Evolutionary conservation across 139 green algal species (phyloP).

Genomic region (Chlorella sp.): DNA sequence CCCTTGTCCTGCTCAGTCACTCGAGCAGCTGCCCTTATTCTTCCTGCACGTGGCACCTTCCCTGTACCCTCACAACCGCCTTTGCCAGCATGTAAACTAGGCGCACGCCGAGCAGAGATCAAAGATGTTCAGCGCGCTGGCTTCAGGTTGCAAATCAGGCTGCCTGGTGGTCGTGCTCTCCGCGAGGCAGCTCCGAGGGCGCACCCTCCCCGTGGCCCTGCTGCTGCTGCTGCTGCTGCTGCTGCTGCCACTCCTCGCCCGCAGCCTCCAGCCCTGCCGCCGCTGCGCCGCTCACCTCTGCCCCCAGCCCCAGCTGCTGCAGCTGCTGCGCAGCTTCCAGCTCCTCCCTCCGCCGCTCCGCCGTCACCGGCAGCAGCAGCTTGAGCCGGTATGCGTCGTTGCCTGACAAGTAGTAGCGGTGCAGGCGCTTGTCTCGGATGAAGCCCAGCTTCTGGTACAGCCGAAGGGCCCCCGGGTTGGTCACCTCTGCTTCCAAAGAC

Average conservation of each 20-base stretch:
- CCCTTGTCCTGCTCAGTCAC: not conserved
- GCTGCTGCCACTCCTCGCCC: not conserved
- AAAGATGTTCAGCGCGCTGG: not conserved
- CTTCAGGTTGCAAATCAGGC: not conserved
- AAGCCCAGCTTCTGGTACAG: slow-evolving; percentile 98
- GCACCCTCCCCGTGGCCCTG: not conserved
- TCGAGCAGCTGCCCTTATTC: no score
- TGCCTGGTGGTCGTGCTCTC: not conserved
- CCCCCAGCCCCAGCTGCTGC: slow-evolving; percentile 15
- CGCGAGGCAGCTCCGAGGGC: not conserved
- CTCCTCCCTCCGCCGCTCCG: not conserved
- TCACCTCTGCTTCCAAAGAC: slow-evolving; percentile 95
- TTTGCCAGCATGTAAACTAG: not conserved
- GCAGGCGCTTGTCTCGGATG: slow-evolving; percentile 95
- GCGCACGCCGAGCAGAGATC: not conserved
- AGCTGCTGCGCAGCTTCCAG: slow-evolving; percentile 33
- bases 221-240: not conserved
- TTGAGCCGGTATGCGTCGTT: slow-evolving; percentile 96
- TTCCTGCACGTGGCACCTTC: no score
- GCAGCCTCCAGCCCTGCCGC: not conserved
- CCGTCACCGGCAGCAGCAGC: slow-evolving; percentile 82
- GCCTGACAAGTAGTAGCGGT: slow-evolving; percentile 97
- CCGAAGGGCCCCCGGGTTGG: slow-evolving; percentile 89
- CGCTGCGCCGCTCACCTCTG: not conserved
- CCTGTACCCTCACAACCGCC: no score